Evolutionary conservation across 257 asterid genomes (phyloP).

Genomic region (Lycium barbarum): DNA sequence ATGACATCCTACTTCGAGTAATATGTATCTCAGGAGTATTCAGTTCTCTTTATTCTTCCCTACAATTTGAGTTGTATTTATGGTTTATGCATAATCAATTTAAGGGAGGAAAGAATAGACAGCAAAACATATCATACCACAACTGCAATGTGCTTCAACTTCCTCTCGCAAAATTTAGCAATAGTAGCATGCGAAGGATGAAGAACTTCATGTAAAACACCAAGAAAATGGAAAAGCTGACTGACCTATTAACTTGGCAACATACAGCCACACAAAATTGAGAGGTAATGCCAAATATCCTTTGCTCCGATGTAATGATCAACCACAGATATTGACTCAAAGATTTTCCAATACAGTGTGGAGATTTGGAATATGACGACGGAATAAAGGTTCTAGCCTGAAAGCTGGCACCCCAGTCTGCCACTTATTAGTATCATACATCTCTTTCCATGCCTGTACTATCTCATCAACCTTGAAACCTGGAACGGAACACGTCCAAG

Average conservation of each 20-base stretch:
- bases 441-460: slow-evolving; percentile 98
- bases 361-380: slow-evolving; percentile 72
- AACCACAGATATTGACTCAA: slow-evolving; percentile 40
- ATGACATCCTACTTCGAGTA: slow-evolving; percentile 16
- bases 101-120: neutral
- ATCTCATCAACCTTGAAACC: slow-evolving; percentile 96
- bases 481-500: slow-evolving; percentile 32
- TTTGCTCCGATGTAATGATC: slow-evolving; percentile 27
- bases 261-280: slow-evolving; percentile 26
- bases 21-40: neutral
- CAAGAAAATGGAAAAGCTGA: slow-evolving; percentile 17
- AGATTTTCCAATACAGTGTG: slow-evolving; percentile 74
- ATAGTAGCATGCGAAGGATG: neutral
- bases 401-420: slow-evolving; percentile 69
- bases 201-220: neutral
- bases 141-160: neutral
- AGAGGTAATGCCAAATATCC: slow-evolving; percentile 18
- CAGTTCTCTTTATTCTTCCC: neutral
- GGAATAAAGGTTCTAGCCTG: slow-evolving; percentile 80
- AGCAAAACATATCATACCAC: neutral
- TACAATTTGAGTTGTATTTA: neutral
- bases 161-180: neutral
- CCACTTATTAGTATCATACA: slow-evolving; percentile 94
- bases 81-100: neutral
- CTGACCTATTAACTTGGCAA: slow-evolving; percentile 8